Evolutionary conservation across 164 flowering plant species (phyloP).

Genomic region (Dillenia suffruticosa): DNA sequence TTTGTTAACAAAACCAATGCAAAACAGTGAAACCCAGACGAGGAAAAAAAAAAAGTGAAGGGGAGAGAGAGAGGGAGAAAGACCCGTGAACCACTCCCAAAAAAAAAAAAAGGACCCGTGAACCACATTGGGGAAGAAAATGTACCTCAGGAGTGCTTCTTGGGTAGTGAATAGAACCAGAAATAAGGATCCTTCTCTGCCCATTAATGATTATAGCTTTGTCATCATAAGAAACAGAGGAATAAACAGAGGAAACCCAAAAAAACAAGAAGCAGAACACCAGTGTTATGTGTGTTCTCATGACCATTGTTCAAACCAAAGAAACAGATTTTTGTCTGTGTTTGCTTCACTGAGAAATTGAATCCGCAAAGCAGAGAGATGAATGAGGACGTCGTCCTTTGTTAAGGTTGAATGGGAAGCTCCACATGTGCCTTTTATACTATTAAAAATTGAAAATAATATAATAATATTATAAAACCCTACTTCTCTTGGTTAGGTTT

Average conservation of each 20-base stretch:
- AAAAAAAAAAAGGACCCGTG: conserved; percentile 10
- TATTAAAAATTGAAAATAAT: too few relatives aligned
- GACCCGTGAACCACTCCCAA: too few relatives aligned
- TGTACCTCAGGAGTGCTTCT: conserved; percentile 92
- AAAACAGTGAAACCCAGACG: conserved; percentile 9
- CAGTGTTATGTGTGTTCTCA: not conserved
- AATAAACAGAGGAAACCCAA: conserved; percentile 26
- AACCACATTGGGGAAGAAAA: conserved; percentile 13
- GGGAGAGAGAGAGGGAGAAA: not conserved
- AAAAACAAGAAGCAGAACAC: conserved; percentile 19
- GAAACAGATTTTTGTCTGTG: too few relatives aligned
- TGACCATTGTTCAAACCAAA: too few relatives aligned
- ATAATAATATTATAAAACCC: too few relatives aligned
- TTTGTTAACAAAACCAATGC: not conserved
- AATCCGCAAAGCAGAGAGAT: not conserved
- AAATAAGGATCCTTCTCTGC: conserved; percentile 61
- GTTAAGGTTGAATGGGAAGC: not conserved
- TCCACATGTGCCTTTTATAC: conserved; percentile 15
- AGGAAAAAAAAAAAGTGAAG: not conserved
- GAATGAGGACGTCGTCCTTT: too few relatives aligned
- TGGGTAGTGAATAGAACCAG: conserved; percentile 95
- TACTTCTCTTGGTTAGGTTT: too few relatives aligned
- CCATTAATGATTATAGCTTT: conserved; percentile 69
- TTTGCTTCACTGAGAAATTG: not conserved
- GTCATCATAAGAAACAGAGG: conserved; percentile 68